These are phyloP conservation scores for Theobroma grandiflorum DNA, from an alignment of 441 rosid genomes.

Conservation along the genomic window DNA sequence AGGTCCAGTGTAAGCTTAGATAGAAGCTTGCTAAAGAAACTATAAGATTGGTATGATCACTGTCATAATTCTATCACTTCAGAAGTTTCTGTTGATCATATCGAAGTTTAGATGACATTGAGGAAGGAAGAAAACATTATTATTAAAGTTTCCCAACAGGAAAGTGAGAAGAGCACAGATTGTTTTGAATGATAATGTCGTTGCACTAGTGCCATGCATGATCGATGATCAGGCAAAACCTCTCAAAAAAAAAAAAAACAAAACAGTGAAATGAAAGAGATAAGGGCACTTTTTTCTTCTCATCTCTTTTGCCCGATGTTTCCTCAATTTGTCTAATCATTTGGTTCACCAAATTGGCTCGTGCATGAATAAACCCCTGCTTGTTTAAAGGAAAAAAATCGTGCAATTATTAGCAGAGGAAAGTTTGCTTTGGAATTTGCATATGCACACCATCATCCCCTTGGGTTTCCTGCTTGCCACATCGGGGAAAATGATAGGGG, in stretches of 20 bases:
- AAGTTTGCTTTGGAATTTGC: slow-evolving; percentile 20
- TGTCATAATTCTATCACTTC: not conserved
- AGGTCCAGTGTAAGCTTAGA: not conserved
- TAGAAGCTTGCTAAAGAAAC: not conserved
- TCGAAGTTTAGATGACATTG: not conserved
- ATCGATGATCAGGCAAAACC: not conserved
- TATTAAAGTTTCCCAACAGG: not conserved
- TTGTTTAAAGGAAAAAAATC: slow-evolving; percentile 10
- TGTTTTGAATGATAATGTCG: not conserved
- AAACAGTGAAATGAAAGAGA: slow-evolving; percentile 1
- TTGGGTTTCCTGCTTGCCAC: not conserved
- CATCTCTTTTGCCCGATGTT: slow-evolving; percentile 15
- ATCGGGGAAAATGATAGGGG: not conserved
- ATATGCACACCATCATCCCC: not conserved
- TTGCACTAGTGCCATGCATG: slow-evolving; percentile 7
- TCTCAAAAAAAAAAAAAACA: not conserved
- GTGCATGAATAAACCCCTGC: not conserved
- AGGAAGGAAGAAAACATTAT: not conserved
- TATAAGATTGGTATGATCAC: not conserved
- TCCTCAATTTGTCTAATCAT: slow-evolving; percentile 24
- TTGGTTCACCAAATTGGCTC: slow-evolving; percentile 24
- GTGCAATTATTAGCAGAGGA: slow-evolving; percentile 22
- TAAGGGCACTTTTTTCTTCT: not conserved
- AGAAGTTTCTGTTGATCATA: not conserved
- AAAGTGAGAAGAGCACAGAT: not conserved